A percentile compares a stretch with the other conserved stretches of the same genome.
Evolutionary conservation across 768 basidiomycete genomes (phyloP).

Genomic region (Coprinellus aureogranulatus): DNA sequence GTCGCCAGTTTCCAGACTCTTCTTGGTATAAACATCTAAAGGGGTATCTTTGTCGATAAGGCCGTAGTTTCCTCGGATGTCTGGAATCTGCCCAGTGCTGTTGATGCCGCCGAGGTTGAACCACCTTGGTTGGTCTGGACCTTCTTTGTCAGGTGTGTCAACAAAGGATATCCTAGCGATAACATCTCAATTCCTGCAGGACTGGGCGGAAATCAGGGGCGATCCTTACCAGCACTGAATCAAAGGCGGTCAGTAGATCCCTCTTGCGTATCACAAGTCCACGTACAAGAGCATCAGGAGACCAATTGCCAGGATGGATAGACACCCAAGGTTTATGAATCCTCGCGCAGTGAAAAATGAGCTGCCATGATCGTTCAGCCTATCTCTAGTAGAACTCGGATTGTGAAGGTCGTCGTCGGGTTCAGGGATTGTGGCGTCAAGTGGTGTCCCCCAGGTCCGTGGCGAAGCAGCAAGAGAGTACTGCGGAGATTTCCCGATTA

Average conservation of each 20-base stretch:
- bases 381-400: slow-evolving; percentile 51
- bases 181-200: not conserved
- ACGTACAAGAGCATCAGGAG: slow-evolving; percentile 49
- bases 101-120: slow-evolving; percentile 67
- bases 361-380: slow-evolving; percentile 48
- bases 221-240: slow-evolving; percentile 32
- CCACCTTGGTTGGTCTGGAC: slow-evolving; percentile 38
- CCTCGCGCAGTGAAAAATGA: slow-evolving; percentile 57
- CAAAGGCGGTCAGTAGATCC: not conserved
- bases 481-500: slow-evolving; percentile 10
- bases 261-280: not conserved
- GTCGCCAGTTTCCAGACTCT: slow-evolving; percentile 46
- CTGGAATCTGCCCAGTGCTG: slow-evolving; percentile 58
- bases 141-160: slow-evolving; percentile 31
- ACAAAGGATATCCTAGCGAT: slow-evolving; percentile 39
- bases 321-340: slow-evolving; percentile 55
- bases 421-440: slow-evolving; percentile 37
- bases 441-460: slow-evolving; percentile 40
- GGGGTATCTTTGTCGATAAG: slow-evolving; percentile 75
- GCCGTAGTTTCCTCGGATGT: slow-evolving; percentile 47
- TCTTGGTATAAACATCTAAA: slow-evolving; percentile 39
- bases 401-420: slow-evolving; percentile 56
- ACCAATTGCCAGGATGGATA: slow-evolving; percentile 44
- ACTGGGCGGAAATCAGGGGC: not conserved
- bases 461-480: slow-evolving; percentile 35